Evolutionary conservation across 1,284 basidiomycete species (phyloP), one percentile per base, ranked within the genome.

Genomic region (Lentinula novae-zelandiae): DNA sequence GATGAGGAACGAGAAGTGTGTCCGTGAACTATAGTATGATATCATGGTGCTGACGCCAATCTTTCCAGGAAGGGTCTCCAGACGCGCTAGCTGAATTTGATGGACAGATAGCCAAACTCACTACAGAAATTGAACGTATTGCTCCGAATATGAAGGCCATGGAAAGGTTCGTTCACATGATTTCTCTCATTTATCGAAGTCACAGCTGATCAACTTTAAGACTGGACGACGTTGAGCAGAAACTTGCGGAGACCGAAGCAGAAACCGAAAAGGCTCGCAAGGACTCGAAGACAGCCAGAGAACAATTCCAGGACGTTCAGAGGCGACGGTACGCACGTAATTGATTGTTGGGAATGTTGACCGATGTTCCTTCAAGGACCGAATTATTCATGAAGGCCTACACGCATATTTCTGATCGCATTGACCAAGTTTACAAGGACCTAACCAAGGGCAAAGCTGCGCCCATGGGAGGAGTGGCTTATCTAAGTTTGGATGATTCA

Each of bases 341-440:
- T 46, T 12, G 4, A 27, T 7, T 20, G 44, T 46, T 20, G 2
- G 44, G n/a, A 20, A 36, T 38, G 31, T 15, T 38, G 34, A 53
- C 12, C 2, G 36, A 48, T 49, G 15, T 34, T 8, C 0, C 8
- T 5, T 33, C 3, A 33, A 85, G 87, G 69, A 87, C 84, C 63
- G 93, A 98, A 64, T 74, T 97, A 40, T 99, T 99, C 82, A 96
- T 96, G 78, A 92, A 91, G 67, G 96, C 97, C 0, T 99, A 96
- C 77, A 89, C 89, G 64, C 96, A 99, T 71, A 99, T 99, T 63
- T 93, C 95, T 6, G 91, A 93, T 63, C 83, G 87, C 54, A 99
- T 99, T 67, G 96, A 98, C 72, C 82, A 89, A 66, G 95, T 98
- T 1, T 99, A 99, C 80, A 99, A 99, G 76, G 96, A 98, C 65